Percentiles rank a stretch among this genome's conserved stretches.
phyloP scores from a whole-genome alignment of 495 filamentous ascomycete genomes.

The Aspergillus steynii region DNA sequence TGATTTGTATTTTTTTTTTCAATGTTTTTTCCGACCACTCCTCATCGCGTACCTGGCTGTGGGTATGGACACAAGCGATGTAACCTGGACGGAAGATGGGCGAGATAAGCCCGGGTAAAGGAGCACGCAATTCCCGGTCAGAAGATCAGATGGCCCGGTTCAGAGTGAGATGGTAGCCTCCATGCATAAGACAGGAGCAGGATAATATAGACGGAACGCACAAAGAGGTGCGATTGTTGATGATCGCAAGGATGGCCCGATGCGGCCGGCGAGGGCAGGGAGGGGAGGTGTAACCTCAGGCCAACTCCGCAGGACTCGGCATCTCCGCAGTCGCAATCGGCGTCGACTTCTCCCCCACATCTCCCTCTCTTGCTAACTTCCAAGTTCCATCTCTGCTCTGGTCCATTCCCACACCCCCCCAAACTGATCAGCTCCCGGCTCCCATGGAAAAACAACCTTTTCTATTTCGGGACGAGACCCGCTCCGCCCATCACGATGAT shows the following conservation, averaged over 20 bases:
- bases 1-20: no score
- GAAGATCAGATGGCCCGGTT: not conserved
- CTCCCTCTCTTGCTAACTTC: not conserved
- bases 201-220: not conserved
- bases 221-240: not conserved
- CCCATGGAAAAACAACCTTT: constrained; percentile 16
- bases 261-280: no score
- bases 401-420: no score
- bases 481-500: constrained; percentile 3
- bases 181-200: not conserved
- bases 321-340: not conserved
- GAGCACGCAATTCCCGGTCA: not conserved
- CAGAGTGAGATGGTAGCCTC: not conserved
- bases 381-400: no score
- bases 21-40: not conserved
- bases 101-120: not conserved
- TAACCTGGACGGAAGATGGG: not conserved
- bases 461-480: not conserved
- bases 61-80: not conserved
- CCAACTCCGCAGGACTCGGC: not conserved
- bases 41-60: not conserved
- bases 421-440: not conserved
- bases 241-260: not conserved
- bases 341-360: not conserved
- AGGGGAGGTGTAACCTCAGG: not conserved